Evolutionary conservation across 257 asterid species (phyloP), one percentile per base, ranked within the genome.

Genomic region (Solanum etuberosum): DNA sequence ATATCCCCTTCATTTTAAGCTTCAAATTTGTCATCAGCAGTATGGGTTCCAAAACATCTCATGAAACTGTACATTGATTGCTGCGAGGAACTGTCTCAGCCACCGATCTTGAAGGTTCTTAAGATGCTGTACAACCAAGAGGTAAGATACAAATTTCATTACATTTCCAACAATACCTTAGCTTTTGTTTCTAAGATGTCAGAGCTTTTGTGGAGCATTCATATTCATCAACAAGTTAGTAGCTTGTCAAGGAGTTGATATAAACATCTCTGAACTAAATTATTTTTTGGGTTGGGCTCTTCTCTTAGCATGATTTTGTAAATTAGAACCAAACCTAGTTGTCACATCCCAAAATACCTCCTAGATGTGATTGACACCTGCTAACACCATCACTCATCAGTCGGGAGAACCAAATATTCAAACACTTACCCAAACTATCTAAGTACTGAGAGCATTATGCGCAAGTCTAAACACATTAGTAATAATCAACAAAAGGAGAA

Each of bases 1-100:
- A 46, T 80, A 29, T 46, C 42, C 63, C 40, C 29, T 13, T 48
- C 38, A 31, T 86, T 20, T 48, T 72, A 86, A 70, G 84, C 65
- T 86, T 40, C 83, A 73, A 86, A 68, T 91, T 37, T 51, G 78
- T 68, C 86, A 67, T 83, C 68, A 35, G 92, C 94, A 94, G 99
- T 89, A 85, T 94, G 98, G 98, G 96, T 94, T 89, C 96, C 92
- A 61, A 97, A 93, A 91, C 92, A 89, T 89, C 88, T 94, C 88
- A 92, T 97, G 98, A 94, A 93, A 89, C 93, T 95, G 80, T 97
- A 97, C 86, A 88, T 94, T 40, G 93, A 96, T 85, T 91, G 93
- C 91, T 97, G 98, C 65, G 91, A 93, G 89, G 93, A 91, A 88
- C 90, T 91, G 78, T 91, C 93, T 34, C 95, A 92, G 93, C 91